Percentiles rank a stretch among this genome's conserved stretches.
Evolutionary conservation across 2,329 filamentous ascomycete genomes (phyloP).

Genomic region (Talaromyces sp.): DNA sequence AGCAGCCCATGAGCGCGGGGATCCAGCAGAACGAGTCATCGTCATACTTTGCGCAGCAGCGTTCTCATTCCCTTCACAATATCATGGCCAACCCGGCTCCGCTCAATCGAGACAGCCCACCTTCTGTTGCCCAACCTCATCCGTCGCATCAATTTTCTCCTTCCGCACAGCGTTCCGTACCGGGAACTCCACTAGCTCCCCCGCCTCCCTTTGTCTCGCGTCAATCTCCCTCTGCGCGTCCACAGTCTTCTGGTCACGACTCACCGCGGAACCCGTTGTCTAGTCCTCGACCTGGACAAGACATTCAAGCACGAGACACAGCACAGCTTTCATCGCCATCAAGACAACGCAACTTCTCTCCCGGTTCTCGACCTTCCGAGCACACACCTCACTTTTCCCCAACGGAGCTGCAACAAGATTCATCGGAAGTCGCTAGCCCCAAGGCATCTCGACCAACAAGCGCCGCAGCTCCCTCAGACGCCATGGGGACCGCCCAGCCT

Average conservation of each 20-base stretch:
- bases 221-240: conserved; percentile 41
- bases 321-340: conserved; percentile 34
- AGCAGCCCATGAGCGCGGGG: conserved; percentile 38
- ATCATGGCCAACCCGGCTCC: conserved; percentile 38
- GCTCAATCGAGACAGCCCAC: conserved; percentile 37
- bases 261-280: conserved; percentile 34
- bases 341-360: conserved; percentile 29
- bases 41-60: conserved; percentile 42
- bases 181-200: conserved; percentile 53
- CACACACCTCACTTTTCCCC: conserved; percentile 39
- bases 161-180: conserved; percentile 46
- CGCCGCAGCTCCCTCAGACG: conserved; percentile 29
- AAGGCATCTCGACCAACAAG: conserved; percentile 59
- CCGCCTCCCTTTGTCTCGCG: conserved; percentile 38
- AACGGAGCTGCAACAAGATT: conserved; percentile 66
- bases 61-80: conserved; percentile 44
- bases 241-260: conserved; percentile 42
- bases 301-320: conserved; percentile 31
- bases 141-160: conserved; percentile 39
- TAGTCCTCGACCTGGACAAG: conserved; percentile 36
- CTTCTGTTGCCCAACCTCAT: conserved; percentile 33
- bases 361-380: conserved; percentile 44
- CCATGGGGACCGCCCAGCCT: conserved; percentile 23
- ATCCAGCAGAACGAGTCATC: conserved; percentile 34
- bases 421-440: conserved; percentile 75